Evolutionary conservation across 257 asterid genomes (phyloP), one percentile per base, ranked within the genome.

Genomic region (Gentiana macrophylla): DNA sequence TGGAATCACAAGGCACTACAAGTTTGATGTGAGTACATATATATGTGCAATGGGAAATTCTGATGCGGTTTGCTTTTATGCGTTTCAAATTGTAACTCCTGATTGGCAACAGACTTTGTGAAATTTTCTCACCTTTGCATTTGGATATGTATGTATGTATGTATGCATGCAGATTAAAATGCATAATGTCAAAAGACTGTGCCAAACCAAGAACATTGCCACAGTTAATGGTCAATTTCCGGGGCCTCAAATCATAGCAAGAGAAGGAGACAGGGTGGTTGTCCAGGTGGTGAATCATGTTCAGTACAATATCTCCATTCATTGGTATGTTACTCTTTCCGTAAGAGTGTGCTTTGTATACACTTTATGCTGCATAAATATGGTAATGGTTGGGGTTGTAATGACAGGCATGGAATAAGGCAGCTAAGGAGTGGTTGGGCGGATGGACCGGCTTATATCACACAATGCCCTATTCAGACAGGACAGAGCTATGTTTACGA

Each of bases 351-450:
- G 24, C 0, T 24, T 24, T 24, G 24, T 24, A 24, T 24, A 24
- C 35, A n/a, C 46, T 0, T 41, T 7, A 5, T 41, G 10, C 5
- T 41, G 6, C 10, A 10, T 9, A 12, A 41, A 41, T 5, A 3
- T 41, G 46, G 5, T 3, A 41, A 41, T 41, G 46, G 10, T 41
- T 41, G 46, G 46, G 10, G 9, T 41, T 41, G 46, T 41, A 10
- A 33, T n/a, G 36, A 62, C 50, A 81, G 92, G 92, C 92, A 83
- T 24, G 93, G 87, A 53, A 59, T 83, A 0, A 71, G 77, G 63
- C 93, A 78, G 56, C 62, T 80, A 46, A 61, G 83, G 56, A 83
- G 85, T 32, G 85, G 83, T 50, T 83, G 92, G 92, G 92, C 92
- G 1, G 86, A 83, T 44, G 86, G 92, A 50, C 80, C 86, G 0